phyloP scores from a whole-genome alignment of 768 basidiomycete species.

The Wakefieldia striispora region DNA sequence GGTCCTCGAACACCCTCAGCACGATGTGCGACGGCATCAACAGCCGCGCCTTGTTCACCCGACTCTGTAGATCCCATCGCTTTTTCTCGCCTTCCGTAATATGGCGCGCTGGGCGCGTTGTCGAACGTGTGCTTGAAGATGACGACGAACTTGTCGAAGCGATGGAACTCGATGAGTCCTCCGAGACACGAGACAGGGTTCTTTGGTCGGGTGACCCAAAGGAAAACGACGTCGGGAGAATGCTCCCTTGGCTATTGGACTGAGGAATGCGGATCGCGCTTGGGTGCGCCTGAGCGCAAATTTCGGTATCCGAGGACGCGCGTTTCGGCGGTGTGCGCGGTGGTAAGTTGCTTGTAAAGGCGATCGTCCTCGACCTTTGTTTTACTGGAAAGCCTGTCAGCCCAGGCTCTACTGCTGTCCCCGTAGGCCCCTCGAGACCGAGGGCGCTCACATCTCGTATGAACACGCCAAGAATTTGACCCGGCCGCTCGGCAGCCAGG shows the following conservation, averaged over 20 bases:
- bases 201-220: conserved; percentile 12
- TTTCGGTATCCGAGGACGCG: conserved; percentile 20
- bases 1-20: conserved; percentile 65
- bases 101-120: conserved; percentile 4
- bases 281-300: conserved; percentile 1
- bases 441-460: conserved; percentile 67
- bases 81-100: conserved; percentile 55
- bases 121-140: conserved; percentile 12
- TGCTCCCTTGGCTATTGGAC: conserved; percentile 7
- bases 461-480: conserved; percentile 76
- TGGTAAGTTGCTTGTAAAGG: conserved; percentile 1
- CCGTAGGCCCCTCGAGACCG: conserved; percentile 63
- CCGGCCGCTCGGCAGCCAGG: conserved; percentile 65
- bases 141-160: conserved; percentile 19
- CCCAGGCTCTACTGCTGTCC: conserved; percentile 24
- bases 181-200: conserved; percentile 13
- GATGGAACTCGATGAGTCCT: conserved; percentile 26
- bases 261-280: conserved; percentile 15
- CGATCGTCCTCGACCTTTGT: conserved; percentile 3
- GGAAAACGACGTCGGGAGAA: conserved; percentile 14
- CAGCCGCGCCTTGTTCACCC: conserved; percentile 61
- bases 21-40: conserved; percentile 55
- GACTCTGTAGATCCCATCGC: conserved; percentile 55
- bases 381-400: conserved; percentile 4
- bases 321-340: conserved; percentile 13